A percentile compares a stretch with the other conserved stretches of the same genome.
Evolutionary conservation across 257 asterid genomes (phyloP).

Genomic region (Scutellaria barbata): DNA sequence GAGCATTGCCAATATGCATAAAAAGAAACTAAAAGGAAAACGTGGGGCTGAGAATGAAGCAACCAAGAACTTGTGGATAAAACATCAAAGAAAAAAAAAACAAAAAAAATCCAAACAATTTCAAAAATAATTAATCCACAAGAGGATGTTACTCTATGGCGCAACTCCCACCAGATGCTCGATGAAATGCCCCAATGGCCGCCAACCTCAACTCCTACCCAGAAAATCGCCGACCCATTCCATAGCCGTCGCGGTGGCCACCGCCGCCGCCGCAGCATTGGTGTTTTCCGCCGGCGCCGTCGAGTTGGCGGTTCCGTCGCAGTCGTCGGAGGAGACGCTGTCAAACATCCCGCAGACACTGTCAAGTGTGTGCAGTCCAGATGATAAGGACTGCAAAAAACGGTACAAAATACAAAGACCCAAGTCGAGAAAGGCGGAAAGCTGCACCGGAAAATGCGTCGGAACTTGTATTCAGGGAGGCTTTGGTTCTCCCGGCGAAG

Average conservation of each 20-base stretch:
- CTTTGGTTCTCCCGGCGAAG: slow-evolving; percentile 90
- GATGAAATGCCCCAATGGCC: slow-evolving; percentile 40
- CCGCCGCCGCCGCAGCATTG: slow-evolving; percentile 45
- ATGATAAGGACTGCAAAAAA: slow-evolving; percentile 57
- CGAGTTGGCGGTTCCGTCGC: slow-evolving; percentile 52
- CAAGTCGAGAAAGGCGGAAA: slow-evolving; percentile 81
- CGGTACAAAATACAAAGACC: slow-evolving; percentile 74
- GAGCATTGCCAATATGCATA: background rate
- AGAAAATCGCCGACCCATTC: slow-evolving; percentile 25
- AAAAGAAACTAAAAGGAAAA: slow-evolving; percentile 24
- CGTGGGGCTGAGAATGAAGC: slow-evolving; percentile 46
- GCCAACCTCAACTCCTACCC: slow-evolving; percentile 22
- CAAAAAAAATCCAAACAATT: background rate
- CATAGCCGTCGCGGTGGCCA: slow-evolving; percentile 36
- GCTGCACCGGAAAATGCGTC: slow-evolving; percentile 73
- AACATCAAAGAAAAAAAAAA: background rate
- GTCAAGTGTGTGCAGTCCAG: slow-evolving; percentile 63
- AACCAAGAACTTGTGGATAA: slow-evolving; percentile 38
- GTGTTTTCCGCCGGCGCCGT: slow-evolving; percentile 51
- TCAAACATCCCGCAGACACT: slow-evolving; percentile 77
- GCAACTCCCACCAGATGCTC: slow-evolving; percentile 45
- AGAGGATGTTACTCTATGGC: slow-evolving; percentile 47
- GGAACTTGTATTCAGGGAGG: slow-evolving; percentile 88
- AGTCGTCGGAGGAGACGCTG: slow-evolving; percentile 67
- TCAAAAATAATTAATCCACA: background rate